Conservation (phyloP, 768 basidiomycete species). For the Inosperma sp. region DNA sequence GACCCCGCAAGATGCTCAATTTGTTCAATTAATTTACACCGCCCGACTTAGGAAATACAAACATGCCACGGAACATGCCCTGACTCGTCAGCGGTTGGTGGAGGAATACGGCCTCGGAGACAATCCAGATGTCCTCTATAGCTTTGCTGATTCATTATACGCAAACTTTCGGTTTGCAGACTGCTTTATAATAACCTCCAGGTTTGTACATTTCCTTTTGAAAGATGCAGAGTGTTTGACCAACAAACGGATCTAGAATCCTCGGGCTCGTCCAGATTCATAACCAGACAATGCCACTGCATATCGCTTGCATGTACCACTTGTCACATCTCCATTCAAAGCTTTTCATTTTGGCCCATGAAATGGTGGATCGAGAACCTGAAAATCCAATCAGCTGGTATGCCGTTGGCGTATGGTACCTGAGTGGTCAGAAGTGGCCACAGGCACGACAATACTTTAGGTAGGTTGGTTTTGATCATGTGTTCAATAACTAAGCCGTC, state of each 20-base stretch:
- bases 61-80: slow-evolving; percentile 74
- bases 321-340: slow-evolving; percentile 86
- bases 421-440: slow-evolving; percentile 79
- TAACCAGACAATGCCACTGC: slow-evolving; percentile 84
- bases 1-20: slow-evolving; percentile 82
- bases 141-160: slow-evolving; percentile 88
- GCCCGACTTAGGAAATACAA: slow-evolving; percentile 88
- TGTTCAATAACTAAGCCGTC: slow-evolving; percentile 4
- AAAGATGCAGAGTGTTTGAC: background rate
- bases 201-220: slow-evolving; percentile 39
- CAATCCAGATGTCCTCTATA: slow-evolving; percentile 89
- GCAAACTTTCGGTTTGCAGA: slow-evolving; percentile 90
- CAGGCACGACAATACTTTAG: slow-evolving; percentile 95
- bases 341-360: slow-evolving; percentile 94
- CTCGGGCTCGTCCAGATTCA: slow-evolving; percentile 82
- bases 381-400: slow-evolving; percentile 96
- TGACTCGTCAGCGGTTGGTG: slow-evolving; percentile 73
- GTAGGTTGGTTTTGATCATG: slow-evolving; percentile 33
- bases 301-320: slow-evolving; percentile 98
- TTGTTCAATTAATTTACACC: slow-evolving; percentile 90
- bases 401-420: slow-evolving; percentile 96
- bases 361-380: slow-evolving; percentile 91
- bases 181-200: slow-evolving; percentile 82
- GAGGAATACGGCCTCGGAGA: slow-evolving; percentile 81
- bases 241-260: slow-evolving; percentile 51